Conservation (phyloP, 2,329 filamentous ascomycete species). For the Lachnum nothofagi region DNA sequence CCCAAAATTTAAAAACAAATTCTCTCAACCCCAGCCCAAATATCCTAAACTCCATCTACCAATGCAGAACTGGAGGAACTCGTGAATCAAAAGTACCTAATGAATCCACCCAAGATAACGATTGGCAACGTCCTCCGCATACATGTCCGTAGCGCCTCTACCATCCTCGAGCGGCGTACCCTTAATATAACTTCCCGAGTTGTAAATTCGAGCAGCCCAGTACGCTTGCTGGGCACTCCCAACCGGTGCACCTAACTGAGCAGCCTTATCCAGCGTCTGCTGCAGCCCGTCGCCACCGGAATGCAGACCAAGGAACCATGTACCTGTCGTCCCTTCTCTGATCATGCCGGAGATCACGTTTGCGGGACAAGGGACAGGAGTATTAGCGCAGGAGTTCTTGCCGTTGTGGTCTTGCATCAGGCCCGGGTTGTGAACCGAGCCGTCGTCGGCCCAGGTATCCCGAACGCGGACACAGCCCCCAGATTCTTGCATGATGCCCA, state of each 20-base stretch:
- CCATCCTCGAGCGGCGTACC: not conserved
- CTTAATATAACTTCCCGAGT: not conserved
- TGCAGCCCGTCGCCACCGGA: not conserved
- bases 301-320: not conserved
- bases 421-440: constrained; percentile 20
- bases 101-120: no score
- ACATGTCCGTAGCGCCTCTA: not conserved
- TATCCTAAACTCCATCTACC: no score
- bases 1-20: no score
- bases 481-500: constrained; percentile 34
- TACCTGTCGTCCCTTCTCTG: not conserved
- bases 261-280: not conserved
- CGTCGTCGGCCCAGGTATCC: constrained; percentile 7
- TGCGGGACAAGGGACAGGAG: not conserved
- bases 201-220: not conserved
- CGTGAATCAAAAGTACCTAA: no score
- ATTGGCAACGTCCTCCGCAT: not conserved
- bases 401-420: constrained; percentile 28
- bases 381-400: not conserved
- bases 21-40: no score
- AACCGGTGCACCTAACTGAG: not conserved
- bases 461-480: constrained; percentile 26
- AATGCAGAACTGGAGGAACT: no score
- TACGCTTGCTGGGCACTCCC: not conserved
- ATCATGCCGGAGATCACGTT: not conserved